Evolutionary conservation across 371 early-diverging fungal species (phyloP).

Genomic region (Dentiscutata heterogama): DNA sequence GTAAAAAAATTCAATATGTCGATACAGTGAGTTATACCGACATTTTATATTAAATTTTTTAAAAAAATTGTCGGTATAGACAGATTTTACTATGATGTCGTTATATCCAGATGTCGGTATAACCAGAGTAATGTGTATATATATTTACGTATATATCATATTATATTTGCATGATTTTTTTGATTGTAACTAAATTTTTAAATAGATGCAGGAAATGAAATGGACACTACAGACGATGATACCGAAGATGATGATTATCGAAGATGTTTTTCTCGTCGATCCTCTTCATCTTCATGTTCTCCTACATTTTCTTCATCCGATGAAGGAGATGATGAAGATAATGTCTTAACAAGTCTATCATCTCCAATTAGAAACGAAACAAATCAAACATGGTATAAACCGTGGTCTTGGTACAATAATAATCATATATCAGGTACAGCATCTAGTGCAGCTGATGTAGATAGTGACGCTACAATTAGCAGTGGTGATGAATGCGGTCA

Average conservation of each 20-base stretch:
- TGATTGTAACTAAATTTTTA: neutral
- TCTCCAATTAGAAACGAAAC: slow-evolving; percentile 2
- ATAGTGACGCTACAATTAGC: slow-evolving; percentile 32
- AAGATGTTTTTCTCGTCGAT: neutral
- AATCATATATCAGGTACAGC: neutral
- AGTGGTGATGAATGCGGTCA: slow-evolving; percentile 20
- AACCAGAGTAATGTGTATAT: no score
- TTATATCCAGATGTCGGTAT: no score
- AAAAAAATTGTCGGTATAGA: no score
- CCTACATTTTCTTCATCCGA: neutral
- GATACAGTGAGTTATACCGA: no score
- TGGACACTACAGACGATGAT: slow-evolving; percentile 28
- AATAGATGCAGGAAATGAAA: slow-evolving; percentile 13
- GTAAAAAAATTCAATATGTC: no score
- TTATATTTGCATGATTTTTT: neutral
- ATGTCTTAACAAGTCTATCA: neutral
- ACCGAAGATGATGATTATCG: neutral
- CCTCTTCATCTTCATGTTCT: slow-evolving; percentile 16
- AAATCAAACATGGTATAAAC: slow-evolving; percentile 34
- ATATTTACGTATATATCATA: neutral
- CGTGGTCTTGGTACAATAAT: slow-evolving; percentile 24
- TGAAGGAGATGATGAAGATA: slow-evolving; percentile 15
- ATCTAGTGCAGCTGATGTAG: neutral
- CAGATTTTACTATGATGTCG: no score
- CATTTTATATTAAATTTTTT: no score